These are phyloP conservation scores for Plasmodium knowlesi DNA, from an alignment of 169 alveolate species.

Conservation along the genomic window DNA sequence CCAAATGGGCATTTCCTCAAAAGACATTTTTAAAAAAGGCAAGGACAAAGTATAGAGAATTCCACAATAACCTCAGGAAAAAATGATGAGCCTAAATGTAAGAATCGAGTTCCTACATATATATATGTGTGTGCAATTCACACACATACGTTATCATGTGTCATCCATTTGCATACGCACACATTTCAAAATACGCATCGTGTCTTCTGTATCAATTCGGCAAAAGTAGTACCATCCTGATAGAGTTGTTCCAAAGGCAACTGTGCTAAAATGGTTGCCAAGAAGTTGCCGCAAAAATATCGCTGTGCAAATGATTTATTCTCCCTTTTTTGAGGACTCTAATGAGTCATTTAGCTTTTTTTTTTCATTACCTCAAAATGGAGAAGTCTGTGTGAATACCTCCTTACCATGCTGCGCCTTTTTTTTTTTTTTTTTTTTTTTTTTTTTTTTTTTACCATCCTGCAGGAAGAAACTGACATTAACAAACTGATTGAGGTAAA, in stretches of 20 bases:
- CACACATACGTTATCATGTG: not conserved
- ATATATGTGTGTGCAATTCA: not conserved
- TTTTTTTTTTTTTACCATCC: not conserved
- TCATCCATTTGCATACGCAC: not conserved
- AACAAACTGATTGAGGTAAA: slow-evolving; percentile 36
- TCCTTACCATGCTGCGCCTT: not conserved
- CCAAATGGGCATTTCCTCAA: not conserved
- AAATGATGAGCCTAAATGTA: not conserved
- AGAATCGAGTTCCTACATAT: not conserved
- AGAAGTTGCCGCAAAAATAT: not conserved
- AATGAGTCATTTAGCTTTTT: not conserved
- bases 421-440: no score
- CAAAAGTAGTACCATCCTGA: not conserved
- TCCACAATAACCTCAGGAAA: not conserved
- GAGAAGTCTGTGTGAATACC: not conserved
- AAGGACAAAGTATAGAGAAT: not conserved
- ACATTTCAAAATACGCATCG: not conserved
- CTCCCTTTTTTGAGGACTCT: not conserved
- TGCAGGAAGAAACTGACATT: slow-evolving; percentile 33
- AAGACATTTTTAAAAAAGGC: not conserved
- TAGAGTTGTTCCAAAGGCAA: not conserved
- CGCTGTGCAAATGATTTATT: not conserved
- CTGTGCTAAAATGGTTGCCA: not conserved
- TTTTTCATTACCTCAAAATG: not conserved
- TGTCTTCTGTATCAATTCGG: not conserved